Base-by-base conservation (phyloP, 1,139 yeast species). In the Suhomyces wounanorum region DNA sequence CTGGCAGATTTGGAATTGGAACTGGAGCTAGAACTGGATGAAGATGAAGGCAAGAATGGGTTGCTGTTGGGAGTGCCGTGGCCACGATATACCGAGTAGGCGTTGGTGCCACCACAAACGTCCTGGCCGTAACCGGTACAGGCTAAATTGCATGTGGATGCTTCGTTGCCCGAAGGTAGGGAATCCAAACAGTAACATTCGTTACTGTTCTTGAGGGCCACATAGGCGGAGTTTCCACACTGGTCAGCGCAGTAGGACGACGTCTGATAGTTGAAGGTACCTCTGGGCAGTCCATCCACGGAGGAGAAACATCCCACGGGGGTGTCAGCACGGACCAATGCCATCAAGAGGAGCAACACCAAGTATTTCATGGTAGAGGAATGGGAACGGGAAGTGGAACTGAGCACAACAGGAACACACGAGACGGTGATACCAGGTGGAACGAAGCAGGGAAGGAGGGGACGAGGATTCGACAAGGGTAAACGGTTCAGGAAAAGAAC, bases 181-280 rank as follows among this genome's bases (percentile, higher is more conserved):
- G 70, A 56, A 53, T 70, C 62, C 53, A 92, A 88, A 67, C 96
- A 89, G 62, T 74, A 82, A 68, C 96, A 89, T 18, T 70, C 67
- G 48, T 71, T 64, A 39, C 90, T 92, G 40, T 77, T 62, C 16
- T 70, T 68, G 43, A 86, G 59, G 8, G 94, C 96, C 59, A 84
- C 78, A 59, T 82, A 86, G 3, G 82, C 69, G 51, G 70, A 75
- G 25, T 69, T 66, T 4, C 78, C 66, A 65, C 92, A 86, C 43
- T 62, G 58, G 0, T 49, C 44, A 3, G 76, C 58, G 65, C 92
- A 86, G 51, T 72, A 65, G 7, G 73, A 68, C 1, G 84, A 73
- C 1, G 84, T 67, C 59, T 85, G 89, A 55, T 64, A 85, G 28
- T 52, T 61, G 50, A 74, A 72, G 3, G 68, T 57, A 1, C 84